Conservation (phyloP, 331 rosid genomes). For the Malus hybrid region DNA sequence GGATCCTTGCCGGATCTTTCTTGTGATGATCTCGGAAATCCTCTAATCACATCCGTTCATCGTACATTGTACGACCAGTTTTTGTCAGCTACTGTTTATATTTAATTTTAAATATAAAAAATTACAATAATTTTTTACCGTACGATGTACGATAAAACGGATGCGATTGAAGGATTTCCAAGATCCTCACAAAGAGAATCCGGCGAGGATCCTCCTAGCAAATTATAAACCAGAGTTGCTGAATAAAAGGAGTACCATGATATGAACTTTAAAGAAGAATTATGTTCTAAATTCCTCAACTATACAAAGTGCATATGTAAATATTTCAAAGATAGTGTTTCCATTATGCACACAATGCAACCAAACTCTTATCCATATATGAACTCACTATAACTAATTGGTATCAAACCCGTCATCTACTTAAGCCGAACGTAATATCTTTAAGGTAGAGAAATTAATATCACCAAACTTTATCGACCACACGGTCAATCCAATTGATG, state of each 20-base stretch:
- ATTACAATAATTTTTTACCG: no score
- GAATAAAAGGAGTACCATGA: not conserved
- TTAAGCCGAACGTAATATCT: not conserved
- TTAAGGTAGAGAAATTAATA: no score
- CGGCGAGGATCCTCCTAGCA: no score
- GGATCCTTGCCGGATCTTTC: no score
- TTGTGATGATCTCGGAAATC: no score
- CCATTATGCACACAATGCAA: not conserved
- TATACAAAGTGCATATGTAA: not conserved
- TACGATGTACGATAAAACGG: no score
- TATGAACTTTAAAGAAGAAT: not conserved
- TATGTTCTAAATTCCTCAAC: not conserved
- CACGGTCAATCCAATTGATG: not conserved
- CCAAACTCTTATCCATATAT: not conserved
- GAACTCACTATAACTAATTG: not conserved
- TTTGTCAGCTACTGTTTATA: no score
- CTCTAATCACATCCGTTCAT: no score
- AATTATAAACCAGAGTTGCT: not conserved
- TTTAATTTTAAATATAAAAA: no score
- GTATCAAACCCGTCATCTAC: no score
- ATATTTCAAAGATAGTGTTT: not conserved
- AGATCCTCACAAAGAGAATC: no score
- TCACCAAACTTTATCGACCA: not conserved
- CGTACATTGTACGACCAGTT: fast-evolving
- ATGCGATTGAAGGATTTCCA: no score